A percentile compares a stretch with the other conserved stretches of the same genome.
phyloP scores from a whole-genome alignment of 768 basidiomycete genomes.

The Lactarius sanguifluus region DNA sequence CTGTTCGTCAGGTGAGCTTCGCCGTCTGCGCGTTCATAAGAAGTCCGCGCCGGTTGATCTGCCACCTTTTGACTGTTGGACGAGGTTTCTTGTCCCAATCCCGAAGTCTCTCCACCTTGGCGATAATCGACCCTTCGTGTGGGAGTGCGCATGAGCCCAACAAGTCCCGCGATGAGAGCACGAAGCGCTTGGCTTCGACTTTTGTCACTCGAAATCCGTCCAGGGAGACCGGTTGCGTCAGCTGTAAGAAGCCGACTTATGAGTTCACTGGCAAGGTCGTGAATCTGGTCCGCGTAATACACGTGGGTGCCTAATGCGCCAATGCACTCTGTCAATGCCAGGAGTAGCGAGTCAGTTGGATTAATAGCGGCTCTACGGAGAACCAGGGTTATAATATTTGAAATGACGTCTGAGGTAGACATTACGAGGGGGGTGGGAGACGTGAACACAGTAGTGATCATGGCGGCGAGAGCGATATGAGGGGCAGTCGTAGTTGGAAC shows the following conservation, averaged over 20 bases:
- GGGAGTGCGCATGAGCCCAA: constrained; percentile 66
- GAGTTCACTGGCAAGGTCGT: constrained; percentile 85
- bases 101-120: constrained; percentile 13
- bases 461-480: constrained; percentile 64
- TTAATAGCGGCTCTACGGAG: constrained; percentile 66
- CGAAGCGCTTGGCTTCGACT: constrained; percentile 66
- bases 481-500: constrained; percentile 45
- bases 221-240: constrained; percentile 60
- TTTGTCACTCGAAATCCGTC: constrained; percentile 40
- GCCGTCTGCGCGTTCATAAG: constrained; percentile 27
- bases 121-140: constrained; percentile 30
- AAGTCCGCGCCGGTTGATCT: constrained; percentile 18
- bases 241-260: constrained; percentile 70
- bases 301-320: constrained; percentile 86
- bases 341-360: constrained; percentile 62
- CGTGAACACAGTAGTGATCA: constrained; percentile 83
- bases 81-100: constrained; percentile 24
- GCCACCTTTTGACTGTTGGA: constrained; percentile 6
- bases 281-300: constrained; percentile 95
- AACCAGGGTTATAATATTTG: constrained; percentile 71
- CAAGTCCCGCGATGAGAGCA: constrained; percentile 65
- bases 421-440: constrained; percentile 84
- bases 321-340: constrained; percentile 70
- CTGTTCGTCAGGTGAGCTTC: constrained; percentile 51
- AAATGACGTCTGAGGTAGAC: constrained; percentile 85